A percentile compares a stretch with the other conserved stretches of the same genome.
Conservation (phyloP, 495 filamentous ascomycete species). For the Tirmania nivea region DNA sequence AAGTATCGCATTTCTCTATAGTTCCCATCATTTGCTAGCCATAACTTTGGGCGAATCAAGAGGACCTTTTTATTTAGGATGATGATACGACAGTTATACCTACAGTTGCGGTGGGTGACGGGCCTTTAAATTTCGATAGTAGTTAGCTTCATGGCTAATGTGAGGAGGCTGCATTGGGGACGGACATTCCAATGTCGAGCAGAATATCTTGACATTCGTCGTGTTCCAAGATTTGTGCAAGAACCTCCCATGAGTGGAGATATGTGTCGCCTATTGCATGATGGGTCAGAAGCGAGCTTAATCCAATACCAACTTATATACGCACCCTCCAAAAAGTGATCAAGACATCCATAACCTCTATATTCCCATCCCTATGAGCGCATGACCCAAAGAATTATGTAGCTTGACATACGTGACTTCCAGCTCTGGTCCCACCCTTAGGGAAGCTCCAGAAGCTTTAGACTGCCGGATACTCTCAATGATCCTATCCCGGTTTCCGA, state of each 20-base stretch:
- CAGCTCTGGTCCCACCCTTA: slow-evolving; percentile 58
- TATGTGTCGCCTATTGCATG: slow-evolving; percentile 25
- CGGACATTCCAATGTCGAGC: slow-evolving; percentile 52
- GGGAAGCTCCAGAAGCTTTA: slow-evolving; percentile 44
- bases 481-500: slow-evolving; percentile 55
- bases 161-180: neutral
- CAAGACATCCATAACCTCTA: slow-evolving; percentile 48
- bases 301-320: neutral
- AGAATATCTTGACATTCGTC: slow-evolving; percentile 51
- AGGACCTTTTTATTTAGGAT: slow-evolving; percentile 44
- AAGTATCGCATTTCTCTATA: slow-evolving; percentile 54
- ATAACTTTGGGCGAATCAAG: slow-evolving; percentile 65
- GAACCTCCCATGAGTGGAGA: slow-evolving; percentile 52
- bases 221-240: slow-evolving; percentile 41
- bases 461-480: slow-evolving; percentile 51
- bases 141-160: neutral
- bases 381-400: neutral
- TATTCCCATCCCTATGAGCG: slow-evolving; percentile 14
- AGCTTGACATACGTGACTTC: slow-evolving; percentile 29
- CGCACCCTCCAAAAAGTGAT: slow-evolving; percentile 43
- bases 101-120: slow-evolving; percentile 40
- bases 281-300: neutral
- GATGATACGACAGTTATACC: slow-evolving; percentile 58
- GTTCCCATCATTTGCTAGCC: slow-evolving; percentile 59
- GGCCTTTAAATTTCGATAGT: slow-evolving; percentile 8